Evolutionary conservation across 73 alveolate species (phyloP).

Genomic region (Paramecium biaurelia): DNA sequence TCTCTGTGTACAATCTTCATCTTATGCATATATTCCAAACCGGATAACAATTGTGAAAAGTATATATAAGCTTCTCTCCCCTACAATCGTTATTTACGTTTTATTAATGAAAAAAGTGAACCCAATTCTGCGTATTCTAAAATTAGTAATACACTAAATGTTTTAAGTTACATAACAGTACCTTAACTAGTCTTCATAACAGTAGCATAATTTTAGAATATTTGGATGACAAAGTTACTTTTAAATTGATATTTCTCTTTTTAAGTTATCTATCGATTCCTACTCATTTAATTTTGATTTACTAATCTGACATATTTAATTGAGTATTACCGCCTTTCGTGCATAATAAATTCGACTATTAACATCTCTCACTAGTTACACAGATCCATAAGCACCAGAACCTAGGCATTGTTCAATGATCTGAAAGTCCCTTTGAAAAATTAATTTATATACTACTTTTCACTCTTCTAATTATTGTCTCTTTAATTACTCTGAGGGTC

Average conservation of each 20-base stretch:
- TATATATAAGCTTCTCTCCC: constrained; percentile 71
- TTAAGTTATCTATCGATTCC: constrained; percentile 75
- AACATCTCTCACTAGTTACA: constrained; percentile 77
- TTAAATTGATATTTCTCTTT: constrained; percentile 74
- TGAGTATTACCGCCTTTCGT: constrained; percentile 72
- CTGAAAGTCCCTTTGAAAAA: constrained; percentile 11
- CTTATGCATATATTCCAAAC: constrained; percentile 68
- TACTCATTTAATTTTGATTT: background rate
- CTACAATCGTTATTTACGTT: constrained; percentile 64
- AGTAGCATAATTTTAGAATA: constrained; percentile 67
- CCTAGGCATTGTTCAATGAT: constrained; percentile 63
- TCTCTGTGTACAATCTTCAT: constrained; percentile 81
- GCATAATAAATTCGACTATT: constrained; percentile 79
- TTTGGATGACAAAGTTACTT: constrained; percentile 71
- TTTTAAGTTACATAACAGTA: constrained; percentile 65
- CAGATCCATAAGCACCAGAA: constrained; percentile 82
- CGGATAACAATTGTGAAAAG: constrained; percentile 63
- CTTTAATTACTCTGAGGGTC: background rate
- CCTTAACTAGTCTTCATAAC: constrained; percentile 77
- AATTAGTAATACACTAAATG: constrained; percentile 74
- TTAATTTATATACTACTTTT: background rate
- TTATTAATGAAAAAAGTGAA: constrained; percentile 67
- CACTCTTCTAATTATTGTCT: background rate
- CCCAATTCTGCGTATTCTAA: constrained; percentile 78
- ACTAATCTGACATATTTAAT: constrained; percentile 67